Base-by-base conservation (phyloP, 805 yeast species). In the Candida xyloterini region DNA sequence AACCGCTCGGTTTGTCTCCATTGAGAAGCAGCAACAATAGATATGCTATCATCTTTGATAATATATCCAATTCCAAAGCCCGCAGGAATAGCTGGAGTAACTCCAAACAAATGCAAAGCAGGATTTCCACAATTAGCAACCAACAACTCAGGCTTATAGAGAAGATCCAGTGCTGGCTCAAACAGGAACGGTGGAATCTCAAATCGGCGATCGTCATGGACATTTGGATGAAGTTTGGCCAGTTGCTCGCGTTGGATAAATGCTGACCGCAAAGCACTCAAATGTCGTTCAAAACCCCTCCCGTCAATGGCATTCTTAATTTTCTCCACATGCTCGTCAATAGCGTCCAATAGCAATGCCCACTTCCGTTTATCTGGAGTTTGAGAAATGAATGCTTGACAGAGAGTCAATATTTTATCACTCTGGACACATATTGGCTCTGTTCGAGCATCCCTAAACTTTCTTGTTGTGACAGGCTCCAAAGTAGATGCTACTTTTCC, bases 261-360 rank as follows among this genome's bases (percentile, higher is more conserved):
- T 1, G 76, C 70, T 25, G 81, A 78, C 32, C 77, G 68, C 32
- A 84, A 62, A 0, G 89, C 81, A 48, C 76, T 74, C 48, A 81
- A 66, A 61, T 84, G 91, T 47, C 87, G 72, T 55, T 82, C 90
- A 55, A 80, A 84, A 1, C 91, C 89, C 34, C 65, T 55, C 1
- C 91, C 91, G 16, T 61, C 57, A 63, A 79, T 70, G 0, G 87
- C 81, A 23, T 59, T 65, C 13, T 56, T 68, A 38, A 80, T 70
- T 43, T 68, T 70, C 7, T 56, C 51, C 1, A 71, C 65, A 55
- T 84, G 90, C 20, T 56, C 64, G 13, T 63, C 57, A 42, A 87
- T 75, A 25, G 82, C 71, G 21, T 69, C 64, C 21, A 67, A 59
- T 46, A 83, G 75, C 50, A 63, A 30, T 25, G 58, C 40, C 81